Evolutionary conservation across 768 basidiomycete species (phyloP).

Genomic region (Neoboletus brunneissimus): DNA sequence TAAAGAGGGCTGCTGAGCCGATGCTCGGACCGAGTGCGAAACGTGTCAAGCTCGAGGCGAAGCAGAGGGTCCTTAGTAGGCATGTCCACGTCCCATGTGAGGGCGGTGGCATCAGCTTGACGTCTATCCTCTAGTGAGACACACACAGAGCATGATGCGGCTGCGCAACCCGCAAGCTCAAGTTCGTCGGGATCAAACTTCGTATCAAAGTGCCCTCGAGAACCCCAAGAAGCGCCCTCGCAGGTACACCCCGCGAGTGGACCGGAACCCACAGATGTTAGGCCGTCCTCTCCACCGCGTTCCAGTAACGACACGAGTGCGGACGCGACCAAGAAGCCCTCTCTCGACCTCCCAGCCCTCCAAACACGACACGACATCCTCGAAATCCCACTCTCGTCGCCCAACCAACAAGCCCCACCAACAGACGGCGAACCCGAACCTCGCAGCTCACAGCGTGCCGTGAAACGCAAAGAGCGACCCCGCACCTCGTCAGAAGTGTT

Average conservation of each 20-base stretch:
- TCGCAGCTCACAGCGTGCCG: not conserved
- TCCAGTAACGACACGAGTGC: not conserved
- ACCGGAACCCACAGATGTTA: not conserved
- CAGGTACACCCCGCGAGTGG: not conserved
- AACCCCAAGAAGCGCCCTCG: not conserved
- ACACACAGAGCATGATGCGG: not conserved
- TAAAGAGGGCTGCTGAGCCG: conserved; percentile 3
- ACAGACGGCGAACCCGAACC: not conserved
- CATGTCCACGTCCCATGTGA: not conserved
- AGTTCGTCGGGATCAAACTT: not conserved
- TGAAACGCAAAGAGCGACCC: conserved; percentile 13
- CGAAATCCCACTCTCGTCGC: conserved; percentile 1
- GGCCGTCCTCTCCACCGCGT: not conserved
- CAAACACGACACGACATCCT: not conserved
- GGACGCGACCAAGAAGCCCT: not conserved
- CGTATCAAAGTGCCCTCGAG: not conserved
- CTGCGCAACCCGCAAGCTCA: not conserved
- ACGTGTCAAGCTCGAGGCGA: conserved; percentile 2
- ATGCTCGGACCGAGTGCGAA: not conserved
- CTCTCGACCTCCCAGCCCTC: not conserved
- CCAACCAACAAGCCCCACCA: not conserved
- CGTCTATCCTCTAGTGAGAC: conserved; percentile 4
- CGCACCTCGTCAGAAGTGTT: conserved; percentile 15
- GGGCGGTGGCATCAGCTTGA: not conserved
- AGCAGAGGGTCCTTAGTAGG: not conserved